Evolutionary conservation across 2,329 filamentous ascomycete genomes (phyloP).

Genomic region (Colletotrichum lini): DNA sequence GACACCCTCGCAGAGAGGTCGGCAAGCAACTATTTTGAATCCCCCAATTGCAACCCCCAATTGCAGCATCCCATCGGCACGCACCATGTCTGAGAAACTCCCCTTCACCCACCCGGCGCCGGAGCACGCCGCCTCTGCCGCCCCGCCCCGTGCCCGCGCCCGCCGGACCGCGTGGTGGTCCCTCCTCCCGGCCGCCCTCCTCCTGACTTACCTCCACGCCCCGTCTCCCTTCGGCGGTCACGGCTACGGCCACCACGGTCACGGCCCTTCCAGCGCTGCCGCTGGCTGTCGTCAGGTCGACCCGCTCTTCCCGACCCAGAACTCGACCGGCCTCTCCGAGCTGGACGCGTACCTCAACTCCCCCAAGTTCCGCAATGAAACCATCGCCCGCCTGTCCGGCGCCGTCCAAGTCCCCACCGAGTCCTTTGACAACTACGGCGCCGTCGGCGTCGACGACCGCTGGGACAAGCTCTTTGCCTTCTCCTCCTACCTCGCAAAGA

Average conservation of each 20-base stretch:
- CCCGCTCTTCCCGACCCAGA: constrained; percentile 49
- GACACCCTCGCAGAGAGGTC: neutral
- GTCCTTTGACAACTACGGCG: constrained; percentile 68
- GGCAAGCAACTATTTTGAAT: too few relatives aligned
- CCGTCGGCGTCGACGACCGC: constrained; percentile 67
- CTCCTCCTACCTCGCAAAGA: constrained; percentile 61
- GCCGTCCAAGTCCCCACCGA: constrained; percentile 69
- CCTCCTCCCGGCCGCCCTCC: constrained; percentile 35
- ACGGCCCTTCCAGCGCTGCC: constrained; percentile 4
- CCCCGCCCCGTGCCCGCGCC: constrained; percentile 9
- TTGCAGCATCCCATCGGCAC: neutral
- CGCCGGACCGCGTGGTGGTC: constrained; percentile 38
- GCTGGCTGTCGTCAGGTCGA: constrained; percentile 52
- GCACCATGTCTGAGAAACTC: constrained; percentile 37
- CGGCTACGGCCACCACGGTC: neutral
- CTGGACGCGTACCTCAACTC: constrained; percentile 53
- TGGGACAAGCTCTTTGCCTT: constrained; percentile 73
- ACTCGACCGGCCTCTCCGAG: constrained; percentile 46
- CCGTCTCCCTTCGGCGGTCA: constrained; percentile 18
- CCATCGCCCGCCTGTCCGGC: constrained; percentile 55
- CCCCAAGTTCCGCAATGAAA: constrained; percentile 51
- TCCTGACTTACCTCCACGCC: constrained; percentile 35
- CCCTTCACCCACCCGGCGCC: constrained; percentile 28
- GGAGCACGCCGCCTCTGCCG: neutral
- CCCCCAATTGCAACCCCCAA: neutral